Evolutionary conservation across 2,329 filamentous ascomycete genomes (phyloP).

Genomic region (Knufia petricola): DNA sequence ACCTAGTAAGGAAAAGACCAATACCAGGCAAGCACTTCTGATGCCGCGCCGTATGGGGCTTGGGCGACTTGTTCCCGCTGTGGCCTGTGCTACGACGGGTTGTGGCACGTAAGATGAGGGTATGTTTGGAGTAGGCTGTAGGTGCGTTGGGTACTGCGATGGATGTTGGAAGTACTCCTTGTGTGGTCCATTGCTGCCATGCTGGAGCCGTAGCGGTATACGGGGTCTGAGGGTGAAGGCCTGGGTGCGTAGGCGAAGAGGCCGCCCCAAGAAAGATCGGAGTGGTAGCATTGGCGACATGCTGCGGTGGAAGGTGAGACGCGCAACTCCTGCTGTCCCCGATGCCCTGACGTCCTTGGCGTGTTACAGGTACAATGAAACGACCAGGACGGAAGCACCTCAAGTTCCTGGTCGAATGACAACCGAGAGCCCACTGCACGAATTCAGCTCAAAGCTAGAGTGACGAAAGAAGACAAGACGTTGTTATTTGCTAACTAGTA

Average conservation of each 20-base stretch:
- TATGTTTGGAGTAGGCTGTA: slow-evolving; percentile 2
- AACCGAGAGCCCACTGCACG: no score
- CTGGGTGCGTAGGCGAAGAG: slow-evolving; percentile 6
- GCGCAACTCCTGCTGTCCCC: background rate
- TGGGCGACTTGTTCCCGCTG: background rate
- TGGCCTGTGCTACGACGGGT: background rate
- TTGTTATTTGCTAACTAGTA: no score
- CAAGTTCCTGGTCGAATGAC: no score
- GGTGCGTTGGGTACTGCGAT: slow-evolving; percentile 18
- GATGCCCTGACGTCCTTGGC: slow-evolving; percentile 4
- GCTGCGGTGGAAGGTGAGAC: background rate
- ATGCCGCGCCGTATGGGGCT: slow-evolving; percentile 11
- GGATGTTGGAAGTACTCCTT: slow-evolving; percentile 25
- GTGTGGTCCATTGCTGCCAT: slow-evolving; percentile 20
- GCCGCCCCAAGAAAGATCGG: slow-evolving; percentile 6
- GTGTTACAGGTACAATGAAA: background rate
- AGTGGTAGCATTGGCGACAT: slow-evolving; percentile 1
- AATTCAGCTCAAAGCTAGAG: no score
- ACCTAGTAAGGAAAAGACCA: slow-evolving; percentile 16
- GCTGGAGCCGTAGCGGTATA: background rate
- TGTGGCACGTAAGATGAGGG: background rate
- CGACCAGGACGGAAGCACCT: background rate
- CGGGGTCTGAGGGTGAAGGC: background rate
- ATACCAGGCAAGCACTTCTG: slow-evolving; percentile 14
- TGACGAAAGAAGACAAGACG: no score